Base-by-base conservation (phyloP, 2,329 filamentous ascomycete genomes). In the Tolypocladium ovalisporum region DNA sequence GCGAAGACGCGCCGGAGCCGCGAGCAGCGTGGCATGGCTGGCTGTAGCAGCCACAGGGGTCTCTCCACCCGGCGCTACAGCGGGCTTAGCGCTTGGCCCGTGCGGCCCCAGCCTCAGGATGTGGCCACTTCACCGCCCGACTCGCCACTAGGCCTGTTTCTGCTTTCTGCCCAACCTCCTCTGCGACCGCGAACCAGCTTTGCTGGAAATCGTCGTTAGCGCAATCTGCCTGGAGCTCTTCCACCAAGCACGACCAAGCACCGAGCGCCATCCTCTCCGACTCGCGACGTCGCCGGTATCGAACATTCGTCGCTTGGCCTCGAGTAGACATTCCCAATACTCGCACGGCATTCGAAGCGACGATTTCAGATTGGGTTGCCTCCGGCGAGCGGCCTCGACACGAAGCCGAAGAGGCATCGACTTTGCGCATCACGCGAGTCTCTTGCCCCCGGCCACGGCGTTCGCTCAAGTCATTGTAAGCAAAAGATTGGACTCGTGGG, bases 161-260 rank as follows among this genome's bases (percentile, higher is more conserved):
- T 56, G 24, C 56, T 57, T 63, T 63, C 59, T 63, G 62, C 62
- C 56, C 53, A 58, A 36, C 57, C 56, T 57, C 56, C 54, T 49
- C 36, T 54, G 47, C 57, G 55, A 49, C 40, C 54, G 53, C 67
- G 52, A 62, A 52, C 58, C 35, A 63, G 63, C 58, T 58, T 59
- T 57, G 44, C 57, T 52, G 39, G 40, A 49, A 57, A 47, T 44
- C 37, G 49, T 44, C 24, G 39, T 22, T 36, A 51, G 44, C 35
- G 27, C 34, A 61, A 59, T 56, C 40, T 40, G 34, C 35, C 51
- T 19, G 36, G 24, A 39, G 56, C 32, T 56, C 44, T 47, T 52
- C 24, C 36, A 54, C 7, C 47, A 27, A 53, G 49, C 49, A 40
- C 42, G 37, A 44, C n/a, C 47, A 37, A 15, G 7, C 29, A 52